A percentile compares a stretch with the other conserved stretches of the same genome.
Conservation (phyloP, 495 filamentous ascomycete genomes). For the Neurospora sp. region DNA sequence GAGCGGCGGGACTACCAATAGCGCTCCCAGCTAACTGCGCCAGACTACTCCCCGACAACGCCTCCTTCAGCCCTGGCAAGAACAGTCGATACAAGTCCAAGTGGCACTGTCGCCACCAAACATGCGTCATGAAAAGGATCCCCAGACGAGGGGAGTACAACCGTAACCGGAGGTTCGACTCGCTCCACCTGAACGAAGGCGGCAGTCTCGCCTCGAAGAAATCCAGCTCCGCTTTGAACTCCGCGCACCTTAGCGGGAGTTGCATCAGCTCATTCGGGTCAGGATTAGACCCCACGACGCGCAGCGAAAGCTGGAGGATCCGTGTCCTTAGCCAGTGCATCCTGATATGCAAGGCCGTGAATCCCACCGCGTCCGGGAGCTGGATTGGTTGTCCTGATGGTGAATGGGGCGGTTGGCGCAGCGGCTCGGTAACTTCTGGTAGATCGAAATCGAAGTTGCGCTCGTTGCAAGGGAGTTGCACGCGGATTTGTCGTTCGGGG, state of each 20-base stretch:
- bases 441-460: constrained; percentile 44
- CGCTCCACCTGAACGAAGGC: constrained; percentile 35
- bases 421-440: constrained; percentile 35
- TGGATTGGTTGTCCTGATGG: constrained; percentile 12
- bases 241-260: constrained; percentile 29
- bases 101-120: constrained; percentile 41
- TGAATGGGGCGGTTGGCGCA: constrained; percentile 23
- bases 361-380: constrained; percentile 38
- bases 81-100: constrained; percentile 40
- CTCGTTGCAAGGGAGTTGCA: constrained; percentile 42
- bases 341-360: constrained; percentile 37
- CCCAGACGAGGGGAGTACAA: constrained; percentile 36
- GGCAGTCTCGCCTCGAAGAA: constrained; percentile 36
- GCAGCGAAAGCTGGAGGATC: constrained; percentile 33
- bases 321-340: constrained; percentile 36
- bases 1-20: constrained; percentile 20
- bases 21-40: constrained; percentile 30
- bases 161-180: constrained; percentile 38
- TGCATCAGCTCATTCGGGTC: constrained; percentile 27
- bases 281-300: constrained; percentile 15
- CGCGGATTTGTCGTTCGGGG: constrained; percentile 30
- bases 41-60: constrained; percentile 25
- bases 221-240: constrained; percentile 31
- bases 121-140: constrained; percentile 42
- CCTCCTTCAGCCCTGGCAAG: constrained; percentile 33